phyloP scores from a whole-genome alignment of 169 alveolate genomes.

The Eimeria maxima region DNA sequence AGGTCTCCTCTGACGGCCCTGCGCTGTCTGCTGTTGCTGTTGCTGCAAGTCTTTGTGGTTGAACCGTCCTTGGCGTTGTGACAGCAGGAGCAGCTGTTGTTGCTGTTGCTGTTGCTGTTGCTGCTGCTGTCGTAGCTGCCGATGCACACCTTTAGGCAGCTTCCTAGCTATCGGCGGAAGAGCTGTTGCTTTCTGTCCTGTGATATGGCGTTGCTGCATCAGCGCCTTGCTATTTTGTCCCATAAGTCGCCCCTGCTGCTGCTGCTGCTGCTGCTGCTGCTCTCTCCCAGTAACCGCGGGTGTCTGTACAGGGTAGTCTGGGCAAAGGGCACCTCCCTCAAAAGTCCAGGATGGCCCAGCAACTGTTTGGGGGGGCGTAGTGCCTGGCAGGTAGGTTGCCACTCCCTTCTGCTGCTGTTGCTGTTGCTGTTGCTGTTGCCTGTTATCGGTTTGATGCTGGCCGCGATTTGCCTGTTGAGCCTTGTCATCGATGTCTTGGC shows the following conservation, averaged over 20 bases:
- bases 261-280: constrained; percentile 72
- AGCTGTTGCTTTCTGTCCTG: constrained; percentile 43
- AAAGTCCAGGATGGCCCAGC: constrained; percentile 53
- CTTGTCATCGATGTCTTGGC: constrained; percentile 3
- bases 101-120: constrained; percentile 65
- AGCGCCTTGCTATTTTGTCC: constrained; percentile 32
- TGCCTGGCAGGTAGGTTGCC: neutral
- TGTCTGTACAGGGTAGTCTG: constrained; percentile 57
- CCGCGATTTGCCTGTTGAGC: neutral
- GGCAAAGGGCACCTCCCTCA: constrained; percentile 43
- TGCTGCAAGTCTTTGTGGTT: constrained; percentile 36
- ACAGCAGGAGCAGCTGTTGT: constrained; percentile 45
- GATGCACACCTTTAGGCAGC: constrained; percentile 68
- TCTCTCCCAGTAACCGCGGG: constrained; percentile 22
- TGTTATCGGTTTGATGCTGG: constrained; percentile 7
- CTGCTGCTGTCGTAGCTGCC: constrained; percentile 76
- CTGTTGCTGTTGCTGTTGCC: constrained; percentile 58
- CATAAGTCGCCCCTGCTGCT: constrained; percentile 65
- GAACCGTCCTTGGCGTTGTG: constrained; percentile 65
- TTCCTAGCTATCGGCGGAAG: constrained; percentile 42
- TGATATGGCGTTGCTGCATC: constrained; percentile 46
- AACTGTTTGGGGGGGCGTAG: neutral
- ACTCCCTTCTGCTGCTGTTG: constrained; percentile 32
- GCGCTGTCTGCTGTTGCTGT: constrained; percentile 48
- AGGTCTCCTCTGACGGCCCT: constrained; percentile 23